phyloP scores from a whole-genome alignment of 2,329 filamentous ascomycete species.

The Fusarium phyllophilum region DNA sequence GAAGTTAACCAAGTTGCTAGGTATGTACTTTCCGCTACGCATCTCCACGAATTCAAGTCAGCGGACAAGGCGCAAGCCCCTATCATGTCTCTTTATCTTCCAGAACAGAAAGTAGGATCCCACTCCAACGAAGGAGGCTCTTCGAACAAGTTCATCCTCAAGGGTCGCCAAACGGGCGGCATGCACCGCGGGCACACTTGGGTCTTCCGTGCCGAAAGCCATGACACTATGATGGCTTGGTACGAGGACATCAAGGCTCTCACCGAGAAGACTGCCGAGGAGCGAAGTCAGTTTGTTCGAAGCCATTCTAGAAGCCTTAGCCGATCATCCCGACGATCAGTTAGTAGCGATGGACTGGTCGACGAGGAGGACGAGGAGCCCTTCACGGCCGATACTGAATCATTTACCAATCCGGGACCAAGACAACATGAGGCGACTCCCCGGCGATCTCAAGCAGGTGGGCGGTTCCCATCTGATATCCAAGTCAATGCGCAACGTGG shows the following conservation, averaged over 20 bases:
- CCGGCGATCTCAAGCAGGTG: conserved; percentile 87
- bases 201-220: conserved; percentile 76
- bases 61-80: conserved; percentile 91
- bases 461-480: conserved; percentile 95
- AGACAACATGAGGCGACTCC: conserved; percentile 62
- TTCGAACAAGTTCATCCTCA: conserved; percentile 98
- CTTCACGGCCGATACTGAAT: conserved; percentile 64
- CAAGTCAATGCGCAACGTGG: conserved; percentile 81
- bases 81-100: conserved; percentile 94
- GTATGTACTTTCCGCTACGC: conserved; percentile 96
- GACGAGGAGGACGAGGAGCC: conserved; percentile 77
- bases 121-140: conserved; percentile 84
- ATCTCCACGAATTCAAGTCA: conserved; percentile 99
- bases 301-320: conserved; percentile 83
- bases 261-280: conserved; percentile 88
- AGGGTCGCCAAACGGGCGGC: conserved; percentile 90
- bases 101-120: conserved; percentile 94
- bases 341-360: conserved; percentile 81
- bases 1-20: conserved; percentile 55
- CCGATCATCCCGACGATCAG: conserved; percentile 68
- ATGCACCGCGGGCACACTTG: conserved; percentile 86
- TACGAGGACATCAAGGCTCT: conserved; percentile 92
- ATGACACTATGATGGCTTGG: conserved; percentile 98
- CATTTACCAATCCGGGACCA: conserved; percentile 57
- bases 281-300: conserved; percentile 87